Evolutionary conservation across 1,139 yeast genomes (phyloP).

Genomic region (Zygosaccharomyces pseudobailii): DNA sequence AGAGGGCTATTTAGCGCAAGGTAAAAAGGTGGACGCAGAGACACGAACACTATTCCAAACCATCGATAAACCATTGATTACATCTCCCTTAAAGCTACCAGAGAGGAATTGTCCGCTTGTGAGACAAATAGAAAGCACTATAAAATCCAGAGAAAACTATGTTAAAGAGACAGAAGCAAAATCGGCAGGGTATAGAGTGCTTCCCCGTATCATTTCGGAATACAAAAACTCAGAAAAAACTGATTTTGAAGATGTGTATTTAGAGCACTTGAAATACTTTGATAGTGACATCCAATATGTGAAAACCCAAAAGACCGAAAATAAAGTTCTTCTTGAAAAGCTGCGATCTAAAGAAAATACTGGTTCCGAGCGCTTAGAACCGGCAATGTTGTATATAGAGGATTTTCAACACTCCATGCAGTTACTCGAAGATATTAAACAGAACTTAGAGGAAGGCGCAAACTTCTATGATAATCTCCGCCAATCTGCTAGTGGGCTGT

Average conservation of each 20-base stretch:
- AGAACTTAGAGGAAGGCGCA: slow-evolving; percentile 64
- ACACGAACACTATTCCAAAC: slow-evolving; percentile 27
- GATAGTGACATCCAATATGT: slow-evolving; percentile 32
- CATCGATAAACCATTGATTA: slow-evolving; percentile 31
- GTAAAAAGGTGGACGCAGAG: slow-evolving; percentile 55
- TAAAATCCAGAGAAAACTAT: slow-evolving; percentile 34
- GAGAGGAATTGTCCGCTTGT: slow-evolving; percentile 25
- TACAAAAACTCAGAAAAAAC: slow-evolving; percentile 36
- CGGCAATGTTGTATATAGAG: slow-evolving; percentile 23
- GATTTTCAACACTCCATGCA: slow-evolving; percentile 23
- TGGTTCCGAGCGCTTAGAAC: slow-evolving; percentile 16
- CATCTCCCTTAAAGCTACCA: slow-evolving; percentile 24
- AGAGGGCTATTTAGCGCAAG: slow-evolving; percentile 50
- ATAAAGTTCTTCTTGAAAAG: slow-evolving; percentile 37
- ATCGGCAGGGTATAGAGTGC: slow-evolving; percentile 44
- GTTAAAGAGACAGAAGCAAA: slow-evolving; percentile 43
- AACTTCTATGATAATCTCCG: slow-evolving; percentile 65
- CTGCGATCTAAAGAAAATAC: slow-evolving; percentile 1
- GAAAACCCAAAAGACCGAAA: slow-evolving; percentile 38
- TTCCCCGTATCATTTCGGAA: slow-evolving; percentile 48
- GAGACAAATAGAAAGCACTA: slow-evolving; percentile 23
- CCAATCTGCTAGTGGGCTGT: slow-evolving; percentile 44
- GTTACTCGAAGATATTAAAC: slow-evolving; percentile 36
- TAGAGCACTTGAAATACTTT: slow-evolving; percentile 41
- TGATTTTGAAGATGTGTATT: slow-evolving; percentile 37